Conservation (phyloP, 768 basidiomycete species). For the Cystobasidium tubakii region DNA sequence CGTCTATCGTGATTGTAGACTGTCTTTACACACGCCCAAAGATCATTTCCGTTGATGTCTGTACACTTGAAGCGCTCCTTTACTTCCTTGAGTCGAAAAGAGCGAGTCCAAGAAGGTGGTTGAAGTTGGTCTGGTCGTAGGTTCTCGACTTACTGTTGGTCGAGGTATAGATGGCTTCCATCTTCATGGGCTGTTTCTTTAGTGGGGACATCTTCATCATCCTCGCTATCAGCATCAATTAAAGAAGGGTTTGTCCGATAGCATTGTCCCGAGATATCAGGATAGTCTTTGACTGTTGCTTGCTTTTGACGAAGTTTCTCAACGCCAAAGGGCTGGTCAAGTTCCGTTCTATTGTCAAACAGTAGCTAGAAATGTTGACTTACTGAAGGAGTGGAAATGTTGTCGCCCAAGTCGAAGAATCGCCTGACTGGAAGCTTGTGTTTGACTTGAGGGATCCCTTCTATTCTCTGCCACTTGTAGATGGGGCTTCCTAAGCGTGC, state of each 20-base stretch:
- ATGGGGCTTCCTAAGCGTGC: not conserved
- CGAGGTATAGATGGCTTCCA: too few species aligned
- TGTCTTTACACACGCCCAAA: slow-evolving; percentile 1
- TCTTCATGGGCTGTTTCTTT: not conserved
- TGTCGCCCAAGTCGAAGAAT: not conserved
- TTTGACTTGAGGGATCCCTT: not conserved
- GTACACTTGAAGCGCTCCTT: slow-evolving; percentile 5
- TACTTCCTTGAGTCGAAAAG: not conserved
- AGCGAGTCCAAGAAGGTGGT: not conserved
- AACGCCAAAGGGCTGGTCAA: not conserved
- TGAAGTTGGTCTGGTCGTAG: not conserved
- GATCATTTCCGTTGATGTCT: not conserved
- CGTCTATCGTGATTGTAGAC: not conserved
- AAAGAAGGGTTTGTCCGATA: not conserved
- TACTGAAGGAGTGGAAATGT: not conserved
- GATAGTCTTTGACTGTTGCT: too few species aligned
- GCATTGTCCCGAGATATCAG: not conserved
- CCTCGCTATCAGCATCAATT: not conserved
- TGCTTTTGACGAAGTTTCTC: not conserved
- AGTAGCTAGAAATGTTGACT: too few species aligned
- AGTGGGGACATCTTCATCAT: not conserved
- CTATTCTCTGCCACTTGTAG: not conserved
- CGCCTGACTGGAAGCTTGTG: not conserved
- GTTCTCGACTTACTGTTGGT: too few species aligned
- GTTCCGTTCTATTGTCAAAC: too few species aligned